These are phyloP conservation scores for Stachybotrys chartarum DNA, from an alignment of 2,329 filamentous ascomycete genomes.

Conservation along the genomic window DNA sequence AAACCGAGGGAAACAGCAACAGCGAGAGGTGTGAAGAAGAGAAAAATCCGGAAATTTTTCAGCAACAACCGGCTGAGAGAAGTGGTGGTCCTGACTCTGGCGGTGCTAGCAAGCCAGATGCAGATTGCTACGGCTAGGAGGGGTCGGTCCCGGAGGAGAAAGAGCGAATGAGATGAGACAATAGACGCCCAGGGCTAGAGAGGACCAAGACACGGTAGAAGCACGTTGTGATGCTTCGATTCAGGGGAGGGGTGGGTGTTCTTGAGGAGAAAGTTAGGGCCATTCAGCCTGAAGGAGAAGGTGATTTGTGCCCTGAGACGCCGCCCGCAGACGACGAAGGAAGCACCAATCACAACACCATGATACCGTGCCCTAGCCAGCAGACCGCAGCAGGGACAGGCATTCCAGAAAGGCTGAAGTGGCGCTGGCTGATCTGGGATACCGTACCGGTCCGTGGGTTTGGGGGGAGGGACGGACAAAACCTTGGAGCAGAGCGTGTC, in stretches of 20 bases:
- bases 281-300: conserved; percentile 26
- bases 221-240: conserved; percentile 1
- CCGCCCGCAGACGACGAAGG: conserved; percentile 13
- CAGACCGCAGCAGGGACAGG: conserved; percentile 11
- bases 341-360: conserved; percentile 22
- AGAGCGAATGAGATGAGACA: not conserved
- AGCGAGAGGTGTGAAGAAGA: not conserved
- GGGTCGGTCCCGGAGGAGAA: conserved; percentile 1
- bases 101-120: not conserved
- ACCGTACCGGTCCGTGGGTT: not conserved
- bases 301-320: conserved; percentile 22
- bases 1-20: not conserved
- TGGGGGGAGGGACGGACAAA: not conserved
- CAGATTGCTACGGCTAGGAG: not conserved
- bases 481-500: too few species aligned
- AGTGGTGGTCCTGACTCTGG: not conserved
- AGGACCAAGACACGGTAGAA: conserved; percentile 4
- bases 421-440: not conserved
- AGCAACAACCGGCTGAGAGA: not conserved
- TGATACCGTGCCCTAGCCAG: conserved; percentile 17
- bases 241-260: conserved; percentile 17
- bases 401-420: conserved; percentile 9
- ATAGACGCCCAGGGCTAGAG: not conserved
- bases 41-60: conserved; percentile 13
- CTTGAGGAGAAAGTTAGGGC: conserved; percentile 21